Percentiles rank a stretch among this genome's conserved stretches.
phyloP scores from a whole-genome alignment of 805 yeast genomes.

The Cyberlindnera bimundalis region DNA sequence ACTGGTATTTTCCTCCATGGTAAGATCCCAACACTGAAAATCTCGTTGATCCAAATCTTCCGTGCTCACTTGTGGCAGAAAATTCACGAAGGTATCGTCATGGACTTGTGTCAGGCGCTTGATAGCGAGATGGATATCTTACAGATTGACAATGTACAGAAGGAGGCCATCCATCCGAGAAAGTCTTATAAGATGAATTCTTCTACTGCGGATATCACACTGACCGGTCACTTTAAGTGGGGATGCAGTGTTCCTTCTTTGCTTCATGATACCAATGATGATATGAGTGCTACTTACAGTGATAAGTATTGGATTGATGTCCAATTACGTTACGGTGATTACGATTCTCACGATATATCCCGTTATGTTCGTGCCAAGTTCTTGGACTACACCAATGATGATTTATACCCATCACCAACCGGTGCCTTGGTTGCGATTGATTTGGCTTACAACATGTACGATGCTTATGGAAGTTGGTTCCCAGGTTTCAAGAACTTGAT shows the following conservation, averaged over 20 bases:
- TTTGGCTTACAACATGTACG: constrained; percentile 92
- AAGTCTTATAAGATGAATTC: constrained; percentile 97
- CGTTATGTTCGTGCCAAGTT: constrained; percentile 91
- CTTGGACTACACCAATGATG: constrained; percentile 89
- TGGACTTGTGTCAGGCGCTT: constrained; percentile 87
- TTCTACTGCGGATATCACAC: constrained; percentile 85
- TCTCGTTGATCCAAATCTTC: constrained; percentile 92
- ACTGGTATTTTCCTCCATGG: constrained; percentile 98
- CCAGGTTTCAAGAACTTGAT: constrained; percentile 88
- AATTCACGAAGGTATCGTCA: constrained; percentile 92
- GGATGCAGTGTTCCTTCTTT: constrained; percentile 77
- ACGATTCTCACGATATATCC: constrained; percentile 94
- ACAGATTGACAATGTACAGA: constrained; percentile 81
- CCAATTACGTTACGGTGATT: constrained; percentile 93
- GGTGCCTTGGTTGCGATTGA: constrained; percentile 91
- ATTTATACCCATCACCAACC: constrained; percentile 86
- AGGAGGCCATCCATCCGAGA: constrained; percentile 93
- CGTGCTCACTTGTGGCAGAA: constrained; percentile 99
- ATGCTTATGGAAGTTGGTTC: constrained; percentile 97
- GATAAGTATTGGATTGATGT: constrained; percentile 92
- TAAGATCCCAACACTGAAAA: constrained; percentile 94
- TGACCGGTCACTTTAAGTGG: constrained; percentile 79
- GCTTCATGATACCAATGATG: constrained; percentile 67
- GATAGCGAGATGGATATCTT: constrained; percentile 83
- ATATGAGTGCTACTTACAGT: constrained; percentile 49